A percentile compares a stretch with the other conserved stretches of the same genome.
Evolutionary conservation across 768 basidiomycete species (phyloP).

Genomic region (Royoungia palumana): DNA sequence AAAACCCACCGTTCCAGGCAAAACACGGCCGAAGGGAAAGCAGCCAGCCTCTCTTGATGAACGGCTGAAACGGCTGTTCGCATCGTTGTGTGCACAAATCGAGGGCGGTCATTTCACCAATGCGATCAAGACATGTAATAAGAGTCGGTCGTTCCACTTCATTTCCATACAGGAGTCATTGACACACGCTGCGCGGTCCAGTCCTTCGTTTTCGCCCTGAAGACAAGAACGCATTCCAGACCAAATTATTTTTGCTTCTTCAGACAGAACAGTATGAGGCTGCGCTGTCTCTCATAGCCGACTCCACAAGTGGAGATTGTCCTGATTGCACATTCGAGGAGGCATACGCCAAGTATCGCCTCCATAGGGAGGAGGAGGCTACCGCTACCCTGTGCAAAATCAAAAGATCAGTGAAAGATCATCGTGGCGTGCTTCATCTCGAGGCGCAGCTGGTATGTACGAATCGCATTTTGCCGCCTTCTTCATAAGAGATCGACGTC

Average conservation of each 20-base stretch:
- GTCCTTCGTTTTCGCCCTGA: constrained; percentile 67
- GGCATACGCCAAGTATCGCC: constrained; percentile 81
- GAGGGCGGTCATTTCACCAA: constrained; percentile 85
- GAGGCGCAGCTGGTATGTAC: constrained; percentile 81
- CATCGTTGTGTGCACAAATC: constrained; percentile 80
- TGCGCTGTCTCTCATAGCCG: constrained; percentile 59
- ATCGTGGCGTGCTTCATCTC: constrained; percentile 70
- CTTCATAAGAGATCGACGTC: constrained; percentile 16
- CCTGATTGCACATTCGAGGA: constrained; percentile 53
- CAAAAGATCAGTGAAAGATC: constrained; percentile 42
- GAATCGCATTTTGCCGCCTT: constrained; percentile 12
- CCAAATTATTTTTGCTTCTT: constrained; percentile 83
- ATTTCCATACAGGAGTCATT: constrained; percentile 20
- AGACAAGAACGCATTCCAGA: constrained; percentile 72
- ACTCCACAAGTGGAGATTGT: constrained; percentile 9
- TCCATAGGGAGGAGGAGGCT: constrained; percentile 76
- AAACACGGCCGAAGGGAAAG: constrained; percentile 17
- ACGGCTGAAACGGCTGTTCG: constrained; percentile 59
- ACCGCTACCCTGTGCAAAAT: constrained; percentile 46
- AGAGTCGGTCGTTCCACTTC: constrained; percentile 53
- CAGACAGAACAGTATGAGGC: constrained; percentile 79
- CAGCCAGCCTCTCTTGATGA: constrained; percentile 21
- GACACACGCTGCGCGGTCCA: constrained; percentile 31
- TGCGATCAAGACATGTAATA: constrained; percentile 89
- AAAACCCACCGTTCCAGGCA: constrained; percentile 5